Percentiles rank a stretch among this genome's conserved stretches.
Evolutionary conservation across 352 stramenopile genomes (phyloP).

Genomic region (Peronospora destructor): DNA sequence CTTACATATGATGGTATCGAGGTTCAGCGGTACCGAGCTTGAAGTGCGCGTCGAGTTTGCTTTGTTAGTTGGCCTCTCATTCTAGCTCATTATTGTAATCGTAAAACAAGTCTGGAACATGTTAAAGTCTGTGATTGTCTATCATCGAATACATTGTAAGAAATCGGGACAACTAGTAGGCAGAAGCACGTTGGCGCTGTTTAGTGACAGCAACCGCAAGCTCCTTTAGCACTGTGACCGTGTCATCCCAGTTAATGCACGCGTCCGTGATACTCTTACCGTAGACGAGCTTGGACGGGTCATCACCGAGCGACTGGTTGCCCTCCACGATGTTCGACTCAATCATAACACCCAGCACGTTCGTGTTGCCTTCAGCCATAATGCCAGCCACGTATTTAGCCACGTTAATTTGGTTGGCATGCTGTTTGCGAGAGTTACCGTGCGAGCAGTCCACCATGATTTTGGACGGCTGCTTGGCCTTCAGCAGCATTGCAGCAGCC

Average conservation of each 20-base stretch:
- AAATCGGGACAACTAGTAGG: conserved; percentile 22
- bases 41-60: neutral
- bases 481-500: conserved; percentile 48
- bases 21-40: neutral
- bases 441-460: conserved; percentile 88
- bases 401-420: conserved; percentile 80
- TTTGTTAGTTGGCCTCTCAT: neutral
- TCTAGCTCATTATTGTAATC: neutral
- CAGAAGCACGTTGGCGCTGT: conserved; percentile 28
- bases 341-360: conserved; percentile 83
- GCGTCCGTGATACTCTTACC: conserved; percentile 85
- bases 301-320: conserved; percentile 71
- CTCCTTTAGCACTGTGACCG: conserved; percentile 49
- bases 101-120: neutral
- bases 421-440: conserved; percentile 80
- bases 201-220: conserved; percentile 49
- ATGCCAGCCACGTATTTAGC: conserved; percentile 56
- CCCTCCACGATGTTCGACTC: conserved; percentile 84
- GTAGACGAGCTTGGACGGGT: conserved; percentile 67
- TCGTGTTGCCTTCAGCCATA: conserved; percentile 53
- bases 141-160: conserved; percentile 18
- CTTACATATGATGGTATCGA: too few relatives aligned
- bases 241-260: conserved; percentile 83
- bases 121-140: neutral
- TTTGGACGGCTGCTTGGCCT: conserved; percentile 60